Percentiles rank a stretch among this genome's conserved stretches.
Evolutionary conservation across 768 basidiomycete species (phyloP).

Genomic region (Leccinum variicolor): DNA sequence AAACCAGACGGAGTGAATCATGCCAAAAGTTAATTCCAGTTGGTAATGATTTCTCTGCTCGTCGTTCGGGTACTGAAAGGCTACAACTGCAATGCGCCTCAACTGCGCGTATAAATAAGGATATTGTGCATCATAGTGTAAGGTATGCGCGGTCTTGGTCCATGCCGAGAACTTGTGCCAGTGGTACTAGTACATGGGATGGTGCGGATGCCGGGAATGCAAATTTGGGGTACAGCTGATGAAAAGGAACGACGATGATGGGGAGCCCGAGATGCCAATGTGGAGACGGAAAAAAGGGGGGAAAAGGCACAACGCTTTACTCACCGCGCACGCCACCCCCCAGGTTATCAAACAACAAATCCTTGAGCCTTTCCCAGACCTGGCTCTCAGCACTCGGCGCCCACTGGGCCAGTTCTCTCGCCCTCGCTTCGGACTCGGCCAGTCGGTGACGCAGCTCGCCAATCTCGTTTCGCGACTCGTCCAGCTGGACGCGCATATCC

Average conservation of each 20-base stretch:
- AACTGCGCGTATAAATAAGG: slow-evolving; percentile 18
- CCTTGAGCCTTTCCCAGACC: slow-evolving; percentile 29
- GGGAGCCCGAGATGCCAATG: slow-evolving; percentile 3
- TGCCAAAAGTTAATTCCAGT: neutral
- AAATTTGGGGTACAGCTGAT: slow-evolving; percentile 13
- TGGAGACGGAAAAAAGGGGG: neutral
- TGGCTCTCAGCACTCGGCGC: slow-evolving; percentile 15
- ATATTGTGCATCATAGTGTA: slow-evolving; percentile 18
- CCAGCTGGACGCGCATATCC: slow-evolving; percentile 16
- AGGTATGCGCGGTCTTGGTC: slow-evolving; percentile 23
- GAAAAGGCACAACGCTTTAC: slow-evolving; percentile 9
- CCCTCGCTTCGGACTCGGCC: slow-evolving; percentile 20
- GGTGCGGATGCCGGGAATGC: slow-evolving; percentile 26
- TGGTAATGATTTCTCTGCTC: slow-evolving; percentile 1
- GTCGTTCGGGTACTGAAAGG: slow-evolving; percentile 10
- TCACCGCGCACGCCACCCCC: slow-evolving; percentile 16
- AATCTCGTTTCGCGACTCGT: slow-evolving; percentile 19
- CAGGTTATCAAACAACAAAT: slow-evolving; percentile 28
- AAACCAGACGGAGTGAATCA: neutral
- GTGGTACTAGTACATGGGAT: slow-evolving; percentile 20
- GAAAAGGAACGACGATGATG: slow-evolving; percentile 2
- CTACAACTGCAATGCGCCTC: slow-evolving; percentile 20
- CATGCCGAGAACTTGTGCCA: slow-evolving; percentile 16
- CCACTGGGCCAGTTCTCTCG: slow-evolving; percentile 15
- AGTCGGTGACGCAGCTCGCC: slow-evolving; percentile 23